phyloP scores from a whole-genome alignment of 2,329 filamentous ascomycete genomes.

The Cladosporium phlei region DNA sequence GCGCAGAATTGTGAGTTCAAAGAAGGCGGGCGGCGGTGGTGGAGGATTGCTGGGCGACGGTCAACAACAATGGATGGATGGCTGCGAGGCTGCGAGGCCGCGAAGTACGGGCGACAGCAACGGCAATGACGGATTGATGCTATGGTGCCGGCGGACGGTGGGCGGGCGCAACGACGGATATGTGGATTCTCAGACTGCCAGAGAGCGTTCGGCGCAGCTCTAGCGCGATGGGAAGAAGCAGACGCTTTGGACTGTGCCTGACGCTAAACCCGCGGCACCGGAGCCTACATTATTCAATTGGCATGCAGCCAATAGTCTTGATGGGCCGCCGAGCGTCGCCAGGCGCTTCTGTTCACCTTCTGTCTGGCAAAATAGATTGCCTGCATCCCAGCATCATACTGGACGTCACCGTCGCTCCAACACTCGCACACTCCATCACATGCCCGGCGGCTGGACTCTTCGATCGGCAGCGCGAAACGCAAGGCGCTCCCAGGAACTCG shows the following conservation, averaged over 20 bases:
- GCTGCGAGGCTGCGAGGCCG: not conserved
- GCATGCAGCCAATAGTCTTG: not conserved
- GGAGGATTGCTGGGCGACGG: no score
- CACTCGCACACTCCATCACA: no score
- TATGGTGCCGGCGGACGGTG: constrained; percentile 7
- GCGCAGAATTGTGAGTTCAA: no score
- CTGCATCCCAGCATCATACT: constrained; percentile 6
- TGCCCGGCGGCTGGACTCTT: constrained; percentile 7
- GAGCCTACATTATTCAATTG: not conserved
- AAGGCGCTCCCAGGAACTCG: constrained; percentile 13
- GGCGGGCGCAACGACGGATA: constrained; percentile 7
- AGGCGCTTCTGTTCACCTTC: constrained; percentile 5
- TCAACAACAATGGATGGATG: no score
- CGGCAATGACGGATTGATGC: constrained; percentile 10
- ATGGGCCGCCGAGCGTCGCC: constrained; percentile 4
- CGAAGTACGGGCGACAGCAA: not conserved
- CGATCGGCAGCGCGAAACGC: constrained; percentile 9
- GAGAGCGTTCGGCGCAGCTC: not conserved
- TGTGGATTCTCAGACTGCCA: not conserved
- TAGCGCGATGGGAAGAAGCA: constrained; percentile 6
- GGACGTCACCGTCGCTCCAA: no score
- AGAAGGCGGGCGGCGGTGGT: no score
- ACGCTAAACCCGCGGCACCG: constrained; percentile 7
- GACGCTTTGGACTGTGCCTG: constrained; percentile 8
- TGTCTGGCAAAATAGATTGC: constrained; percentile 8